These are phyloP conservation scores for Rehmannia glutinosa DNA, from an alignment of 257 asterid species.

Conservation along the genomic window DNA sequence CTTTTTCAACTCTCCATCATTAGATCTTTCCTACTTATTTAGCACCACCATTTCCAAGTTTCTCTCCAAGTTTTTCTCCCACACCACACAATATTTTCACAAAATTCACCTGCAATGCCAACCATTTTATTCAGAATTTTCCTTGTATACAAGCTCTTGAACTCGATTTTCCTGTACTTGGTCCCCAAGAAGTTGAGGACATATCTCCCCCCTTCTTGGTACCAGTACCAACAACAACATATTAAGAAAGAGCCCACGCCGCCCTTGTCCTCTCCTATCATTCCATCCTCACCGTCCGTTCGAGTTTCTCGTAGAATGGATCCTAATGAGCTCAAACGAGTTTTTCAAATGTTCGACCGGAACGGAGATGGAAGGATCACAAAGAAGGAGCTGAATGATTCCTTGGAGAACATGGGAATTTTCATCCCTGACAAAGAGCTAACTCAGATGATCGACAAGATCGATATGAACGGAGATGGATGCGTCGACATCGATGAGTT, in stretches of 20 bases:
- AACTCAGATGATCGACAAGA: constrained; percentile 38
- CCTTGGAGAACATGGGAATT: constrained; percentile 62
- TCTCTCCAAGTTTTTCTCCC: constrained; percentile 5
- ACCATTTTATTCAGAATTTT: constrained; percentile 31
- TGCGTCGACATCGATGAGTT: constrained; percentile 59
- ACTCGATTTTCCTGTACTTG: constrained; percentile 30
- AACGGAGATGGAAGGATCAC: constrained; percentile 66
- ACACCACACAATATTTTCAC: not conserved
- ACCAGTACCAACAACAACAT: constrained; percentile 17
- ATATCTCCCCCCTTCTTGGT: constrained; percentile 44
- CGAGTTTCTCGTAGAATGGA: constrained; percentile 33
- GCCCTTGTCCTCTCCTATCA: not conserved
- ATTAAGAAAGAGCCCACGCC: constrained; percentile 6
- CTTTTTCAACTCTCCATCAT: not conserved
- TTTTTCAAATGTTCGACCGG: constrained; percentile 52
- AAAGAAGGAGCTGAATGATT: constrained; percentile 42
- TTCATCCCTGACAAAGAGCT: constrained; percentile 46
- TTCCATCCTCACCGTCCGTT: not conserved
- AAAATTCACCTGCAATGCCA: constrained; percentile 26
- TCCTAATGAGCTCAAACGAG: constrained; percentile 37
- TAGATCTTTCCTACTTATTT: constrained; percentile 17
- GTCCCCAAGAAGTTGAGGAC: constrained; percentile 47
- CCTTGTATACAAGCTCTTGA: constrained; percentile 37
- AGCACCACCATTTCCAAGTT: constrained; percentile 19
- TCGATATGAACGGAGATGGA: constrained; percentile 49